phyloP scores from a whole-genome alignment of 768 basidiomycete genomes.

The Russula abietina region DNA sequence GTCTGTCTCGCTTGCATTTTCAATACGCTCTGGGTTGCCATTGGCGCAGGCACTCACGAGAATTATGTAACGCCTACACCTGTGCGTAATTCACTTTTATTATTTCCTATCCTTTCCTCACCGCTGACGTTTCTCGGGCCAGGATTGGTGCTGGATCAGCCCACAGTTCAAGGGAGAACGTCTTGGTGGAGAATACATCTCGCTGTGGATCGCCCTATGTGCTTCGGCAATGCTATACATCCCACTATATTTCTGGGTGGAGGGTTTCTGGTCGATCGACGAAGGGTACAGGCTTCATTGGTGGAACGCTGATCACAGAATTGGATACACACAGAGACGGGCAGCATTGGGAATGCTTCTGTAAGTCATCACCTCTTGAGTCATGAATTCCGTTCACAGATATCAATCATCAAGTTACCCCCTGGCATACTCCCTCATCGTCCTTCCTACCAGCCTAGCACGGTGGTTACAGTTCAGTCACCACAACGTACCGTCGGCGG shows the following conservation, averaged over 20 bases:
- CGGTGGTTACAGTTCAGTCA: not conserved
- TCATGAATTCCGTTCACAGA: not conserved
- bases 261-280: slow-evolving; percentile 33
- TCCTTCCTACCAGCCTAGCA: not conserved
- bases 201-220: slow-evolving; percentile 40
- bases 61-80: slow-evolving; percentile 32
- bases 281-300: slow-evolving; percentile 30
- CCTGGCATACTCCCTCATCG: not conserved
- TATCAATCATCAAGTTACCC: not conserved
- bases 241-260: slow-evolving; percentile 35
- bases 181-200: slow-evolving; percentile 40
- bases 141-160: slow-evolving; percentile 44
- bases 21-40: slow-evolving; percentile 34
- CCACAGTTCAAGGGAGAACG: slow-evolving; percentile 30
- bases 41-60: slow-evolving; percentile 28
- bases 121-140: slow-evolving; percentile 8
- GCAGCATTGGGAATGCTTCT: slow-evolving; percentile 26
- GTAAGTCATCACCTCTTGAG: not conserved
- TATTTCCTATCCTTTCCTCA: not conserved
- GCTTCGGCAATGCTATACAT: slow-evolving; percentile 35
- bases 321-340: slow-evolving; percentile 8
- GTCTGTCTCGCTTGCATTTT: slow-evolving; percentile 12
- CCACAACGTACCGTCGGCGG: slow-evolving; percentile 32
- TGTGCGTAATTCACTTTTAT: slow-evolving; percentile 21
- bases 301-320: slow-evolving; percentile 7